Percentiles rank a stretch among this genome's conserved stretches.
These are phyloP conservation scores for Bremia lactucae DNA, from an alignment of 352 stramenopile species.

Conservation along the genomic window DNA sequence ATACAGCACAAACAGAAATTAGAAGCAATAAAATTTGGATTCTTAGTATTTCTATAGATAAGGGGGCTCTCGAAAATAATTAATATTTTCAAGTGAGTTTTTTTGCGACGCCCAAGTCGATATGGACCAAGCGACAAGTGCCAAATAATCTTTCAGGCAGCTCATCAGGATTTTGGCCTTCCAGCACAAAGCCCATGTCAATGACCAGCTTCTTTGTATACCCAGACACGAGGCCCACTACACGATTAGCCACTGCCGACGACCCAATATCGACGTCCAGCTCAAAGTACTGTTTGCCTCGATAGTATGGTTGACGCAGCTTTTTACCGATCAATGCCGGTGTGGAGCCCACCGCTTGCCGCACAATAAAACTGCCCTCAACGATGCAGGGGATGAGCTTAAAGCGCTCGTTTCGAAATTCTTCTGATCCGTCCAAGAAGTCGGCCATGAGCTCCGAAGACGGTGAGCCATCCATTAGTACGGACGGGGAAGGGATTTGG, in stretches of 20 bases:
- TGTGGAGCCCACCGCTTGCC: slow-evolving; percentile 61
- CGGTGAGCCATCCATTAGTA: slow-evolving; percentile 44
- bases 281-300: slow-evolving; percentile 63
- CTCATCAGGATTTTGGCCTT: slow-evolving; percentile 52
- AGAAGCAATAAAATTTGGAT: too few species aligned
- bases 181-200: slow-evolving; percentile 70
- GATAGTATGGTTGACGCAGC: slow-evolving; percentile 50
- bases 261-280: slow-evolving; percentile 65
- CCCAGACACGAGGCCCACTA: slow-evolving; percentile 53
- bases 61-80: slow-evolving; percentile 7
- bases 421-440: slow-evolving; percentile 62
- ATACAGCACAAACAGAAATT: too few species aligned
- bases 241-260: slow-evolving; percentile 61
- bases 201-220: slow-evolving; percentile 80
- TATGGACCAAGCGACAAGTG: slow-evolving; percentile 43
- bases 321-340: slow-evolving; percentile 72
- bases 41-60: too few species aligned
- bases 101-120: slow-evolving; percentile 42
- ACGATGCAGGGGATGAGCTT: slow-evolving; percentile 78
- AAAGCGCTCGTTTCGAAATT: slow-evolving; percentile 73
- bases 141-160: slow-evolving; percentile 65
- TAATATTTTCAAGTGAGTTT: slow-evolving; percentile 16
- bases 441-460: slow-evolving; percentile 64
- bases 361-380: slow-evolving; percentile 71
- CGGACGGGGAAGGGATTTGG: slow-evolving; percentile 37